Evolutionary conservation across 2,329 filamentous ascomycete species (phyloP), one percentile per base, ranked within the genome.

Genomic region (Xylariaceae sp.): DNA sequence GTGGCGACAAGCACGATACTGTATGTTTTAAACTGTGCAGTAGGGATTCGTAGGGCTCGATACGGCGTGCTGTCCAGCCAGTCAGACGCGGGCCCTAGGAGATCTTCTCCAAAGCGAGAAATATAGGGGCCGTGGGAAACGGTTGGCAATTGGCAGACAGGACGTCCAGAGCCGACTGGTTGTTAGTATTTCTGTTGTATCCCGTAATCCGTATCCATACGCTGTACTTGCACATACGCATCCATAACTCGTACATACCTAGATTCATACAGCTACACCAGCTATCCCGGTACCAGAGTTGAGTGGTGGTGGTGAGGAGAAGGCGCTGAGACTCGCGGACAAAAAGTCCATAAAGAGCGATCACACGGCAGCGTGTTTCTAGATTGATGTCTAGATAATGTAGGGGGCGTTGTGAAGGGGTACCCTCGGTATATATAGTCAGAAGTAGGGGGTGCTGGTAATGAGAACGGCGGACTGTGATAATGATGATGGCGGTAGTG

Each of bases 31-130:
- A 55, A 52, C 41, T 45, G 49, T 56, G 51, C 17, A 34, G 53
- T 61, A 61, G 56, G 56, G 59, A 56, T 55, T 54, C 53, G 55
- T 53, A 35, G 30, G 37, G 37, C 9, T 41, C 9, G 37, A 8
- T 41, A 41, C 9, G 37, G 9, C 13, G 37, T 41, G 13, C 41
- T 56, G 55, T 61, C 56, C 11, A 45, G 23, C 58, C 61, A 63
- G 50, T 61, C 53, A 60, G 37, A 49, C 45, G 52, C 30, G 54
- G 11, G 50, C 39, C 4, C 35, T n/a, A 59, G 52, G 4, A 48
- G 61, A 63, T 63, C 61, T 55, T 61, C 44, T 52, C 59, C 59
- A 13, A 57, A 57, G 54, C 44, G 53, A 53, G 51, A 51, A 30
- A 51, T 53, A 37, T 53, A 53, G 51, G 57, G 44, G 45, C 37